Evolutionary conservation across 495 filamentous ascomycete genomes (phyloP).

Genomic region (Penicillium simplicissimum): DNA sequence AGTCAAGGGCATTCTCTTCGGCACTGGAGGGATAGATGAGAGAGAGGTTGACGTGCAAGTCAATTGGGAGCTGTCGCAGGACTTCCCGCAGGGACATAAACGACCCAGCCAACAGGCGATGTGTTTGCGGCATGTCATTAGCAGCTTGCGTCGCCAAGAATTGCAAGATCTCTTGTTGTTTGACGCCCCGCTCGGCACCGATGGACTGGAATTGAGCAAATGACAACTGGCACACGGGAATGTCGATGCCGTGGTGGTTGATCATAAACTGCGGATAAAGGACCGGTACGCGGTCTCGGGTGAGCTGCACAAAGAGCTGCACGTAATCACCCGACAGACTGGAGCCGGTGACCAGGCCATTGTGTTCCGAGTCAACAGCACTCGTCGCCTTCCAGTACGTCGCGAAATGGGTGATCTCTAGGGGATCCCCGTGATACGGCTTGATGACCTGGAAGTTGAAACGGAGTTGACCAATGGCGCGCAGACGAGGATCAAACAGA

Average conservation of each 20-base stretch:
- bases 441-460: slow-evolving; percentile 97
- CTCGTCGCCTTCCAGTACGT: slow-evolving; percentile 99
- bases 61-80: slow-evolving; percentile 67
- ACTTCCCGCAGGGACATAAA: slow-evolving; percentile 76
- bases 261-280: slow-evolving; percentile 83
- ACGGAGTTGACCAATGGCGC: slow-evolving; percentile 90
- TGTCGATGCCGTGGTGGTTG: slow-evolving; percentile 72
- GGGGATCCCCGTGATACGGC: slow-evolving; percentile 87
- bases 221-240: slow-evolving; percentile 75
- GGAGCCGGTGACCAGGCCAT: slow-evolving; percentile 87
- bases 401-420: slow-evolving; percentile 96
- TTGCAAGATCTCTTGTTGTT: slow-evolving; percentile 44
- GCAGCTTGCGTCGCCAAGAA: slow-evolving; percentile 46
- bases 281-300: slow-evolving; percentile 81
- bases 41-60: slow-evolving; percentile 84
- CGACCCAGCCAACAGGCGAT: slow-evolving; percentile 68
- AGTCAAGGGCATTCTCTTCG: slow-evolving; percentile 65
- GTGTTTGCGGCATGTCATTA: slow-evolving; percentile 62
- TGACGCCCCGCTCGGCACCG: slow-evolving; percentile 50
- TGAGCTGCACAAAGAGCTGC: slow-evolving; percentile 86
- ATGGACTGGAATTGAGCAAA: slow-evolving; percentile 71
- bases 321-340: slow-evolving; percentile 93
- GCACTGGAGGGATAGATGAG: slow-evolving; percentile 74
- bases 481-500: slow-evolving; percentile 86
- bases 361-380: slow-evolving; percentile 78